Percentiles rank a stretch among this genome's conserved stretches.
Evolutionary conservation across 768 basidiomycete species (phyloP).

Genomic region (Cystofilobasidium ferigula): DNA sequence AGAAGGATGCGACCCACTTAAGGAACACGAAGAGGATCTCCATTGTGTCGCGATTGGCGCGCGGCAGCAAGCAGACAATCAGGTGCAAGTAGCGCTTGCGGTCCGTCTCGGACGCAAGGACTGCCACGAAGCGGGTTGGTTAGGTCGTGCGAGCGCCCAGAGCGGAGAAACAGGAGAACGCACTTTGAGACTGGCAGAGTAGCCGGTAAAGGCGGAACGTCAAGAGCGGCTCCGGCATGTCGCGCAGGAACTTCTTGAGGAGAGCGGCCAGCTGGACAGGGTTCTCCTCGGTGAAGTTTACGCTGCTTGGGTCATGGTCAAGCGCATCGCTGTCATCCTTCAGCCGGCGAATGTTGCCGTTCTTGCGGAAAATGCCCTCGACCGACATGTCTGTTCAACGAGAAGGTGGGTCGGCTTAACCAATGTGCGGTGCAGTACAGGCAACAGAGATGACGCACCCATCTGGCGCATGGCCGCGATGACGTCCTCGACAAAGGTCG

Average conservation of each 20-base stretch:
- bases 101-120: slow-evolving; percentile 63
- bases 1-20: slow-evolving; percentile 99
- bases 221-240: slow-evolving; percentile 89
- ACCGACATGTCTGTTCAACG: slow-evolving; percentile 77
- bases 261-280: slow-evolving; percentile 93
- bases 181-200: slow-evolving; percentile 77
- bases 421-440: too few species aligned
- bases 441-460: slow-evolving; percentile 51
- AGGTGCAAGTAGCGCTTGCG: slow-evolving; percentile 75
- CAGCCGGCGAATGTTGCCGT: slow-evolving; percentile 88
- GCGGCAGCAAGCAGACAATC: slow-evolving; percentile 73
- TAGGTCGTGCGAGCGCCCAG: background rate
- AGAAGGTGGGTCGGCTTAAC: background rate
- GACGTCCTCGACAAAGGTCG: slow-evolving; percentile 96
- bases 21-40: slow-evolving; percentile 96
- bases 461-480: slow-evolving; percentile 98
- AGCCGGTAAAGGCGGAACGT: slow-evolving; percentile 86
- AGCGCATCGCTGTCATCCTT: slow-evolving; percentile 84
- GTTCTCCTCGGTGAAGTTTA: slow-evolving; percentile 87
- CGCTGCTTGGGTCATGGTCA: slow-evolving; percentile 82
- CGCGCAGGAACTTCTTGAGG: slow-evolving; percentile 91
- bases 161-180: slow-evolving; percentile 36
- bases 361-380: slow-evolving; percentile 96
- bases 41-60: slow-evolving; percentile 89
- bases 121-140: background rate